Evolutionary conservation across 345 rosid genomes (phyloP), one percentile per base, ranked within the genome.

Genomic region (Hibiscus syriacus): DNA sequence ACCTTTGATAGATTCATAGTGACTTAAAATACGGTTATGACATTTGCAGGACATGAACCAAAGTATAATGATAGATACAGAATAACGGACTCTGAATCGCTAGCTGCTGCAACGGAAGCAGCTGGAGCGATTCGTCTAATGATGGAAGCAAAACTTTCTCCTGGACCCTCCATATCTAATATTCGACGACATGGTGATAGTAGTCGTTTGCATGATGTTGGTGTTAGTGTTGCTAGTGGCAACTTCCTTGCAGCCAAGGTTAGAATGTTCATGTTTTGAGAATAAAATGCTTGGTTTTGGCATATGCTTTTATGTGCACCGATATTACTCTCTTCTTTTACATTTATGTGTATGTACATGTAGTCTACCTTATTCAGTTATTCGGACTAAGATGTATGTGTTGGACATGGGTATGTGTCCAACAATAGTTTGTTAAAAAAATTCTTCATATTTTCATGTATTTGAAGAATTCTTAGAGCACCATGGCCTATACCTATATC

Each of bases 231-330:
- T 11, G 97, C 90, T 64, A 90, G 94, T 77, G 98, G 98, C 26
- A 93, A 93, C 79, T 93, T 93, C 77, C 94, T 93, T 72, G 98
- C 97, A 22, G 96, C 98, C 58, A 93, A 93, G 84, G 98, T 93
- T 74, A 69, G 43, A 41, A 41, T 38, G 17, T 36, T 54, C 32
- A 11, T 46, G 2, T 13, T 67, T 20, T 7, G 20, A 19, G 16
- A 52, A 52, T 22, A 38, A 9, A 50, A 50, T 19, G 23, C 43
- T n/a, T 22, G 46, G 13, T 10, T 32, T 34, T 26, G 4, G 23
- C 3, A 16, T 45, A 10, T 64, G 39, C 55, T 45, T 64, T 38
- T 41, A 62, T 41, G 22, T 14, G 13, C 34, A 39, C 43, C 23
- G 8, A 13, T 14, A 14, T 23, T 23, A 10, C 13, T 23, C 66